Evolutionary conservation across 2,329 filamentous ascomycete species (phyloP), one percentile per base, ranked within the genome.

Genomic region (Magnaporthiopsis incrustans): DNA sequence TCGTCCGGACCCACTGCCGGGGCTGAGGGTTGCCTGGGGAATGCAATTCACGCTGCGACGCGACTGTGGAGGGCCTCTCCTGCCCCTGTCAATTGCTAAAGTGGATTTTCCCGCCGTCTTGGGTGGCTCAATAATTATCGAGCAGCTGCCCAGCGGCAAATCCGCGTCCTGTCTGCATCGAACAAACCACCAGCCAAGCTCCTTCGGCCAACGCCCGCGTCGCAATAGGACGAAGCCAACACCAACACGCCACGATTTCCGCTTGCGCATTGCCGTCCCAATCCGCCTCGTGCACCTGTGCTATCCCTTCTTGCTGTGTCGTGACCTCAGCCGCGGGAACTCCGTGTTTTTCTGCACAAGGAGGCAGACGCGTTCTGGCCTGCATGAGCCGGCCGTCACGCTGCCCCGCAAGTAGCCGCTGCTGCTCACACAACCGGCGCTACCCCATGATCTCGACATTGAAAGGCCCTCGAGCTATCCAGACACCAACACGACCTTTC

Each of bases 11-110:
- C 56, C 44, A 25, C 44, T 53, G 1, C 38, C 14, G 4, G 26
- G 57, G 7, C 30, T 30, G 53, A 8, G 14, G 30, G 67, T 68
- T 68, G 67, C 66, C 64, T 64, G 66, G 68, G 68, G 65, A 68
- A 68, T 67, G 63, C 63, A 62, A 62, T 30, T 44, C 57, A 64
- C 25, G 44, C 22, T 22, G n/a, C 7, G 57, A 32, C 68, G 57
- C 57, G 57, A 58, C 57, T 30, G 57, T 58, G 57, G 25, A 32
- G 26, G 30, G 57, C 6, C 26, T 25, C 60, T 61, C n/a, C 4
- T 18, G 7, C 44, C 44, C 44, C 44, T 22, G 44, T 25, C 44
- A 18, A 22, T 50, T n/a, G 44, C 44, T 50, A 22, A 50, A 53
- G 44, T 53, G 44, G 44, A 53, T 53, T 53, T 53, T 53, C 18